Percentiles rank a stretch among this genome's conserved stretches.
phyloP scores from a whole-genome alignment of 345 rosid genomes.

The Citrus sp. region DNA sequence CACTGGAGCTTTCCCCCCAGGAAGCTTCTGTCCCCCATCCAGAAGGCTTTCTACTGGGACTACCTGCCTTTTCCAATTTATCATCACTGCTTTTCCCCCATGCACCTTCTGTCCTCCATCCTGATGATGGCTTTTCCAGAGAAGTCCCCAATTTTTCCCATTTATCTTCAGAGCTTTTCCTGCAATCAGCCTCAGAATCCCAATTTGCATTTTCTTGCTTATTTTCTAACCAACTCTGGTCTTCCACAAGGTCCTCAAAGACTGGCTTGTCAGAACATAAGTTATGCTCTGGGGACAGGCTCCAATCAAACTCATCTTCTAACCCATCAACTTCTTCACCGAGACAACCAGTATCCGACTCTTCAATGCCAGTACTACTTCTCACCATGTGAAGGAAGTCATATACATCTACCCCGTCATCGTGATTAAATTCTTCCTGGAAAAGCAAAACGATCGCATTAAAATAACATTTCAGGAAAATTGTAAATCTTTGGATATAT shows the following conservation, averaged over 20 bases:
- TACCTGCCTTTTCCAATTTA: not conserved
- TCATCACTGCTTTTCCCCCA: not conserved
- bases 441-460: conserved; percentile 15
- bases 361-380: conserved; percentile 31
- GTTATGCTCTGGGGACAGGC: conserved; percentile 64
- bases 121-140: not conserved
- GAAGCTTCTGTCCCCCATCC: not conserved
- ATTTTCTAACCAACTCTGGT: conserved; percentile 27
- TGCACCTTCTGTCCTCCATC: not conserved
- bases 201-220: conserved; percentile 36
- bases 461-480: conserved; percentile 8
- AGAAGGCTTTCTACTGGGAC: not conserved
- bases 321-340: conserved; percentile 68
- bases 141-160: not conserved
- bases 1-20: not conserved
- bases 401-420: conserved; percentile 53
- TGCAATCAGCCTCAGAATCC: not conserved
- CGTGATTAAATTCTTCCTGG: conserved; percentile 49
- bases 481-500: not conserved
- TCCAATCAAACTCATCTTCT: conserved; percentile 60
- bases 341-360: conserved; percentile 50
- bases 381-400: conserved; percentile 74
- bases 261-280: conserved; percentile 45
- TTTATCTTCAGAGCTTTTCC: not conserved
- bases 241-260: conserved; percentile 65